Percentiles rank a stretch among this genome's conserved stretches.
Conservation (phyloP, 2,329 filamentous ascomycete species). For the Talaromyces sp. region DNA sequence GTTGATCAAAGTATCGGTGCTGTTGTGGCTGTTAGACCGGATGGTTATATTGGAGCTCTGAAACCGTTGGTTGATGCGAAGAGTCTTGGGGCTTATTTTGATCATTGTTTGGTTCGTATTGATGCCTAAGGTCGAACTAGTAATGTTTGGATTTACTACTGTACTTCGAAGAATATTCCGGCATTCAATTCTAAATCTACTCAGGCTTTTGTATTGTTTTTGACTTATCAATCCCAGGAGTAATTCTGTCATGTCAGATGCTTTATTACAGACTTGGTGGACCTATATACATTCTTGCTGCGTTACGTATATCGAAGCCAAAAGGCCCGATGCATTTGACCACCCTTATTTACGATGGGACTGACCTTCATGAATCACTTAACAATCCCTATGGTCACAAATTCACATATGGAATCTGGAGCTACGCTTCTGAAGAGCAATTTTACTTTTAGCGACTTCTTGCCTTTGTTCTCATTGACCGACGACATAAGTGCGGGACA, state of each 20-base stretch:
- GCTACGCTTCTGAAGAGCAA: neutral
- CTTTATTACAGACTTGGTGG: too few relatives aligned
- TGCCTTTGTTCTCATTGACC: neutral
- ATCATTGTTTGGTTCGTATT: neutral
- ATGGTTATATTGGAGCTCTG: constrained; percentile 35
- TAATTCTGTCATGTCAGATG: too few relatives aligned
- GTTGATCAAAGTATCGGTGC: constrained; percentile 31
- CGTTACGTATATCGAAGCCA: neutral
- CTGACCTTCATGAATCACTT: neutral
- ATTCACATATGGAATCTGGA: neutral
- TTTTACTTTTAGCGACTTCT: neutral
- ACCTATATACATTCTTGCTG: too few relatives aligned
- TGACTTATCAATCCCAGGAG: too few relatives aligned
- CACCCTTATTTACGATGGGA: neutral
- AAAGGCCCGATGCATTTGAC: neutral
- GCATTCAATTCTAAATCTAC: too few relatives aligned
- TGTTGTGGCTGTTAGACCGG: constrained; percentile 36
- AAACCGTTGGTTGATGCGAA: neutral
- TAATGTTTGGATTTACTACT: neutral
- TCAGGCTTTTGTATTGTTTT: too few relatives aligned
- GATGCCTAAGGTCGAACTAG: neutral
- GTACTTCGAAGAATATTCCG: neutral
- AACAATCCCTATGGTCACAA: neutral
- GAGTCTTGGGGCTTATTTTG: constrained; percentile 1
- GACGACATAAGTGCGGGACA: neutral